Evolutionary conservation across 352 stramenopile species (phyloP).

Genomic region (Globisporangium yorkense): DNA sequence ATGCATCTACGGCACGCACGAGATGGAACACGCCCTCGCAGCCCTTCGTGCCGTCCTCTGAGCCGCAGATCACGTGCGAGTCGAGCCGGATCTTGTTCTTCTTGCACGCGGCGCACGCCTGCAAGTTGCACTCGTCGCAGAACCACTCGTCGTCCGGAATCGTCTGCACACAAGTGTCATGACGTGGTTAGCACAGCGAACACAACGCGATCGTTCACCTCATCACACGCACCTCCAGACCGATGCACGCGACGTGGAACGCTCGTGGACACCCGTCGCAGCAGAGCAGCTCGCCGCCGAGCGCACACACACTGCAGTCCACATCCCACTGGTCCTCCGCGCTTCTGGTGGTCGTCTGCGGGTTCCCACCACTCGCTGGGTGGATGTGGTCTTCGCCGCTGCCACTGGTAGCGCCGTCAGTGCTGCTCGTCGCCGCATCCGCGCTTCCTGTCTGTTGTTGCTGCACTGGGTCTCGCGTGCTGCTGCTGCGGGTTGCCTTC

Average conservation of each 20-base stretch:
- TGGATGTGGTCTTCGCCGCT: slow-evolving; percentile 8
- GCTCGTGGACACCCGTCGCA: slow-evolving; percentile 90
- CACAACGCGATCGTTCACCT: not conserved
- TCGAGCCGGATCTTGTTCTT: slow-evolving; percentile 88
- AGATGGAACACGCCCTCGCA: slow-evolving; percentile 87
- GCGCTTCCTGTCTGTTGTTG: slow-evolving; percentile 1
- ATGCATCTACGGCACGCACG: slow-evolving; percentile 26
- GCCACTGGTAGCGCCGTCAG: not conserved
- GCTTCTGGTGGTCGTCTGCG: slow-evolving; percentile 25
- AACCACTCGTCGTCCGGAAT: slow-evolving; percentile 85
- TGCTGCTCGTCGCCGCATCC: not conserved
- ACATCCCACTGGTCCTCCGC: slow-evolving; percentile 81
- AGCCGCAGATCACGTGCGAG: slow-evolving; percentile 87
- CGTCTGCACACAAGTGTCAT: slow-evolving; percentile 10
- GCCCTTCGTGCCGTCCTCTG: slow-evolving; percentile 80
- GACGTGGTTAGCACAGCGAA: not conserved
- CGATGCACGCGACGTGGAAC: slow-evolving; percentile 89
- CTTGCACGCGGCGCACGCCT: slow-evolving; percentile 77
- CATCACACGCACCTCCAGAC: slow-evolving; percentile 28
- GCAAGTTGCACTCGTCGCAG: slow-evolving; percentile 81
- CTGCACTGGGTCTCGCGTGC: not conserved
- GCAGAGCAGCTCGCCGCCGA: slow-evolving; percentile 82
- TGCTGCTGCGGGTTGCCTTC: slow-evolving; percentile 9
- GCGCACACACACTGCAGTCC: slow-evolving; percentile 84
- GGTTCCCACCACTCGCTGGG: not conserved